Conservation (phyloP, 495 filamentous ascomycete genomes). For the Collariella sp. region DNA sequence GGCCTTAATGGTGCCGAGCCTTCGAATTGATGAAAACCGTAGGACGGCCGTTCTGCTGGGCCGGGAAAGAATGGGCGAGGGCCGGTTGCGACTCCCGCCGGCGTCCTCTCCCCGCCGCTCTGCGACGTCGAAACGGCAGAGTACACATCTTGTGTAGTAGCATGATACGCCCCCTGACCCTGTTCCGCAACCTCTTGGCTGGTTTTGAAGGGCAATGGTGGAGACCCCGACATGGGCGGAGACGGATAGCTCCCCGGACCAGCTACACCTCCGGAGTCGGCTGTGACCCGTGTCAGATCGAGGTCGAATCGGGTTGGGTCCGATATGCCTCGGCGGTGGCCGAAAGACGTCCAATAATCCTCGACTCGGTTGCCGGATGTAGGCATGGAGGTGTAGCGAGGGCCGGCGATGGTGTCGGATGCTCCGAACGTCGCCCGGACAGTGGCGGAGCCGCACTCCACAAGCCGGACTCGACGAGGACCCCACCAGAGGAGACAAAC, state of each 20-base stretch:
- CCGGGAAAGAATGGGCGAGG: slow-evolving; percentile 32
- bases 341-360: slow-evolving; percentile 43
- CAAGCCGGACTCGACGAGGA: slow-evolving; percentile 11
- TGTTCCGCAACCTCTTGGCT: slow-evolving; percentile 52
- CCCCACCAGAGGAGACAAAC: slow-evolving; percentile 20
- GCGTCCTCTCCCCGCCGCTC: slow-evolving; percentile 34
- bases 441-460: slow-evolving; percentile 10
- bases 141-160: slow-evolving; percentile 41
- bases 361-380: slow-evolving; percentile 35
- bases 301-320: slow-evolving; percentile 61
- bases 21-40: slow-evolving; percentile 32
- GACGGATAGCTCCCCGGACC: slow-evolving; percentile 59
- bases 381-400: slow-evolving; percentile 39
- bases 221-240: slow-evolving; percentile 81
- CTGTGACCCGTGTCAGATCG: slow-evolving; percentile 58
- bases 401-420: slow-evolving; percentile 19
- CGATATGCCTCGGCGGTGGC: slow-evolving; percentile 52
- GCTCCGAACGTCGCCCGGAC: slow-evolving; percentile 22
- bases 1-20: slow-evolving; percentile 26
- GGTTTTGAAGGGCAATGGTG: slow-evolving; percentile 57
- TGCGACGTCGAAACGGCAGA: slow-evolving; percentile 34
- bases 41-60: slow-evolving; percentile 33
- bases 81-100: slow-evolving; percentile 24
- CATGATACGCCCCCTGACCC: slow-evolving; percentile 43
- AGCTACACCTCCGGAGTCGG: slow-evolving; percentile 59